Evolutionary conservation across 176 grass and related monocot species (phyloP), one percentile per base, ranked within the genome.

Genomic region (Cenchrus purpureus): DNA sequence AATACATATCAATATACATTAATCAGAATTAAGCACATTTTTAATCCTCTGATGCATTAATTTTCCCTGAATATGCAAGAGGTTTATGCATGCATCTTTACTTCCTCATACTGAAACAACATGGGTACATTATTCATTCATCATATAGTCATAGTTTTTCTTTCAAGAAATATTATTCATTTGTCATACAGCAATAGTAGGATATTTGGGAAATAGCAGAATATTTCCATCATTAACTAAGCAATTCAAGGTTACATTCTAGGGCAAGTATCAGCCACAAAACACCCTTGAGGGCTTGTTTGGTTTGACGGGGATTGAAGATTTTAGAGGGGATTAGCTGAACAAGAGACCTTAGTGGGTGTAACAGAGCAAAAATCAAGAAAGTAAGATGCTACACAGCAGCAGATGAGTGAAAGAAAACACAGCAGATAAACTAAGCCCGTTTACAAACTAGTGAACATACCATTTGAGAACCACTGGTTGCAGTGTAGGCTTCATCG

Each of bases 391-490:
- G 16, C 42, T 52, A 19, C 17, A 60, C 8, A 62, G 1, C 11
- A 70, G 53, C 1, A 63, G 20, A 31, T 61, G 28, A 65, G 31
- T 64, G 32, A 20, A 71, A 71, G 61, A 14, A 78, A 71, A 71
- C 72, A 16, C 55, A 34, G 2, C 4, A 44, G 12, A 14, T 60
- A 67, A 67, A 2, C 25, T 20, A 25, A 68, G 10, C 57, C 32
- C 4, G 11, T 52, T 42, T 60, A 28, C 8, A 81, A 71, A 34
- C 50, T 34, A 52, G 49, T 52, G 71, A 40, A 73, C 66, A 55
- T 84, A 79, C 81, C 58, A 66, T 73, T n/a, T 65, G 34, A 57
- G 48, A 64, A 82, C 14, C 17, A 78, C 44, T 71, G 29, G 13
- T 46, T 71, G 74, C 15, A 28, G 46, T 73, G 40, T 19, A 57